Evolutionary conservation across 75 land plant species (phyloP).

Genomic region (Selaginella moellendorffii): DNA sequence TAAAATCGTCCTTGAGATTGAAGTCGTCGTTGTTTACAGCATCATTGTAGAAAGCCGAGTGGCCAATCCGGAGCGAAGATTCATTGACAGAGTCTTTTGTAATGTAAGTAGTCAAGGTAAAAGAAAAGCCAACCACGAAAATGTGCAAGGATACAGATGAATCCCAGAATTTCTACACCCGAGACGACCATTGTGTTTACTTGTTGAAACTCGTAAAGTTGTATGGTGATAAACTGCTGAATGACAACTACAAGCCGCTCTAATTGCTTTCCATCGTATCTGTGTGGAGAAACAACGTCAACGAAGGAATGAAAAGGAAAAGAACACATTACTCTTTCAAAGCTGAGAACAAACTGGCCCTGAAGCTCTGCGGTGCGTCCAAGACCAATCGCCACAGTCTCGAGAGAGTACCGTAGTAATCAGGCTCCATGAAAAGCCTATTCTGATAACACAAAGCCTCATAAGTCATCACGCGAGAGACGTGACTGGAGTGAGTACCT

Average conservation of each 20-base stretch:
- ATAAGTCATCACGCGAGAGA: no score
- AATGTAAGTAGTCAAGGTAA: slow-evolving; percentile 2
- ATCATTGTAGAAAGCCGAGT: slow-evolving; percentile 18
- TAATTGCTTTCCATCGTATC: slow-evolving; percentile 11
- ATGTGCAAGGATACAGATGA: slow-evolving; percentile 13
- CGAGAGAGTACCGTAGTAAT: slow-evolving; percentile 14
- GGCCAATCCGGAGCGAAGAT: slow-evolving; percentile 11
- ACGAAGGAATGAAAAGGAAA: no score
- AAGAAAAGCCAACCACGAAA: background rate
- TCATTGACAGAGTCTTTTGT: slow-evolving; percentile 19
- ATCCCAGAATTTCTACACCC: slow-evolving; percentile 13
- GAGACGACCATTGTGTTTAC: slow-evolving; percentile 9
- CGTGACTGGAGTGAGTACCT: no score
- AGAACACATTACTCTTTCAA: slow-evolving; percentile 13
- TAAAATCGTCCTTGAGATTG: slow-evolving; percentile 11
- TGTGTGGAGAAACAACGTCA: background rate
- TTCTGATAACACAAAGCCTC: slow-evolving; percentile 15
- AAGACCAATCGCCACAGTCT: slow-evolving; percentile 18
- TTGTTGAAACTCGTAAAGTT: slow-evolving; percentile 11
- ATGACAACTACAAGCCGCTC: slow-evolving; percentile 9
- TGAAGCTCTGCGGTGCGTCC: slow-evolving; percentile 11
- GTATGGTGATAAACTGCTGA: slow-evolving; percentile 18
- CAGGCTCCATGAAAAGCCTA: slow-evolving; percentile 22
- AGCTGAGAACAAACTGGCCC: slow-evolving; percentile 12
- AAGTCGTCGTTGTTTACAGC: slow-evolving; percentile 23